phyloP scores from a whole-genome alignment of 352 stramenopile species.

The Globisporangium spinosum region DNA sequence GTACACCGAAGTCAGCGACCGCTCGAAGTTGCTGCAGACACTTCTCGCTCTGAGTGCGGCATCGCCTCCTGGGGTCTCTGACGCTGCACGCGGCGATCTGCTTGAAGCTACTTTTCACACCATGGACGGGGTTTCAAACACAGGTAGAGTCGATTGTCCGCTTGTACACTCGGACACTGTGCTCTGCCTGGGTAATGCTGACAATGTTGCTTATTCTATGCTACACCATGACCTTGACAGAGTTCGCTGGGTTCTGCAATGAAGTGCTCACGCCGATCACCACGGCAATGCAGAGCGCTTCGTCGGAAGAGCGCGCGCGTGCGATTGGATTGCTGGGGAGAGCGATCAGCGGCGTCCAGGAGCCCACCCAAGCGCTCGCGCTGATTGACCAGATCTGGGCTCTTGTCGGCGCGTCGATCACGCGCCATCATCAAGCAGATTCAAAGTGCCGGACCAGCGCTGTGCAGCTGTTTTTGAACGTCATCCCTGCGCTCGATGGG shows the following conservation, averaged over 20 bases:
- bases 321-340: slow-evolving; percentile 48
- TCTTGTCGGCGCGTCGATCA: slow-evolving; percentile 33
- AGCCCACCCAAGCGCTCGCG: slow-evolving; percentile 22
- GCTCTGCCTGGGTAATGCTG: slow-evolving; percentile 3
- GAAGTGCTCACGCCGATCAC: slow-evolving; percentile 35
- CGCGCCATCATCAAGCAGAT: slow-evolving; percentile 30
- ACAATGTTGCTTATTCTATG: background rate
- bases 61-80: slow-evolving; percentile 13
- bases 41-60: slow-evolving; percentile 20
- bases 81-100: slow-evolving; percentile 20
- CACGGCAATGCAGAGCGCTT: slow-evolving; percentile 28
- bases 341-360: slow-evolving; percentile 46
- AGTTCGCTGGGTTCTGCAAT: slow-evolving; percentile 53
- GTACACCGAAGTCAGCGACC: slow-evolving; percentile 54
- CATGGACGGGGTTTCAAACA: slow-evolving; percentile 34
- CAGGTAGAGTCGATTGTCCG: slow-evolving; percentile 29
- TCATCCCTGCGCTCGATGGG: slow-evolving; percentile 26
- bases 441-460: slow-evolving; percentile 29
- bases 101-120: slow-evolving; percentile 64
- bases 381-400: slow-evolving; percentile 53
- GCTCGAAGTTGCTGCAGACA: slow-evolving; percentile 34
- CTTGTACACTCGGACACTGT: background rate
- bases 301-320: slow-evolving; percentile 23
- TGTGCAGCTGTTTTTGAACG: slow-evolving; percentile 52
- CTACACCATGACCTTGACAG: slow-evolving; percentile 18